A percentile compares a stretch with the other conserved stretches of the same genome.
Evolutionary conservation across 352 stramenopile genomes (phyloP).

Genomic region (Pythium rishiriense): DNA sequence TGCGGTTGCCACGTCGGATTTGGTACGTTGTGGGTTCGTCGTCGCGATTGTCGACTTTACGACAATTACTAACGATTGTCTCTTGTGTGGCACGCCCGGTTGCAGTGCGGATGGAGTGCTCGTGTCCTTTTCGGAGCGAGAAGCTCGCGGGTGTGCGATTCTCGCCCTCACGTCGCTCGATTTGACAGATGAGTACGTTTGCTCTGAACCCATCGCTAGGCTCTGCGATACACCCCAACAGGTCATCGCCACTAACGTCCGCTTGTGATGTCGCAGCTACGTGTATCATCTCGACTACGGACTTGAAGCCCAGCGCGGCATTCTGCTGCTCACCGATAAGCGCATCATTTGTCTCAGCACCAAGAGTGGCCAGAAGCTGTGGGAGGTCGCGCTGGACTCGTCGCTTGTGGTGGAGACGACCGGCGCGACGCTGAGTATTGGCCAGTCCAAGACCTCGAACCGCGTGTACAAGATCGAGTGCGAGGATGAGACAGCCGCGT

Average conservation of each 20-base stretch:
- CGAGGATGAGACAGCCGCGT: slow-evolving; percentile 52
- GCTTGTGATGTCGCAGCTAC: slow-evolving; percentile 42
- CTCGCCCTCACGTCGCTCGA: slow-evolving; percentile 75
- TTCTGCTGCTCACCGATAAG: slow-evolving; percentile 84
- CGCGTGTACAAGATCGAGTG: slow-evolving; percentile 76
- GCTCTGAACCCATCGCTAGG: not conserved
- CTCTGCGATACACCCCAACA: not conserved
- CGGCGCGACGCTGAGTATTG: slow-evolving; percentile 46
- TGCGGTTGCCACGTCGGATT: slow-evolving; percentile 68
- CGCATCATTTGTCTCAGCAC: slow-evolving; percentile 75
- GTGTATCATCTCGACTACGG: slow-evolving; percentile 85
- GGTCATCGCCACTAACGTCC: slow-evolving; percentile 1
- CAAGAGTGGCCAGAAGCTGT: slow-evolving; percentile 74
- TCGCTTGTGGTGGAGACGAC: slow-evolving; percentile 58
- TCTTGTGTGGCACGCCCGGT: not conserved
- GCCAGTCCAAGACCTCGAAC: slow-evolving; percentile 42
- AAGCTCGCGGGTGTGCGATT: slow-evolving; percentile 74
- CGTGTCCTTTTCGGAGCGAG: slow-evolving; percentile 80
- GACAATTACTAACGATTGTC: slow-evolving; percentile 10
- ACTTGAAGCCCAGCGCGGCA: slow-evolving; percentile 55
- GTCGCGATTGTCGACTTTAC: not conserved
- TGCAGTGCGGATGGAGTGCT: slow-evolving; percentile 72
- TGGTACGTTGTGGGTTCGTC: slow-evolving; percentile 47
- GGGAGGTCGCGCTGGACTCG: slow-evolving; percentile 83
- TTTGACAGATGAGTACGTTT: slow-evolving; percentile 76